A percentile compares a stretch with the other conserved stretches of the same genome.
These are phyloP conservation scores for Kazachstania bromeliacearum DNA, from an alignment of 805 yeast species.

Conservation along the genomic window DNA sequence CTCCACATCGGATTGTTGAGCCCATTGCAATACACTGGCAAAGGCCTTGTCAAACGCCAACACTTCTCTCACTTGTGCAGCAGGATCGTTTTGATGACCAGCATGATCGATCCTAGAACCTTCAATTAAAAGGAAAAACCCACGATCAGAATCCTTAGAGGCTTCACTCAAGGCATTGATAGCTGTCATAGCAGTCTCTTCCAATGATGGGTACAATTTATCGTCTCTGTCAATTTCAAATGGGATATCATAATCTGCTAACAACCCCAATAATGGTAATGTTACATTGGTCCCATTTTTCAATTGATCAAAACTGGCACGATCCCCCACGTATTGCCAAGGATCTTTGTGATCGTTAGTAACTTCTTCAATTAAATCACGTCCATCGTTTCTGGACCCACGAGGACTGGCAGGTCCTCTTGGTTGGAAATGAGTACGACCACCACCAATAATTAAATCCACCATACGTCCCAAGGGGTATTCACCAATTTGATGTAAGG, in stretches of 20 bases:
- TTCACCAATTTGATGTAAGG: conserved; percentile 76
- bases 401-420: conserved; percentile 25
- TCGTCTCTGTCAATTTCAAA: conserved; percentile 71
- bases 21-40: conserved; percentile 61
- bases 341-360: conserved; percentile 34
- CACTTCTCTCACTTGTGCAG: conserved; percentile 87
- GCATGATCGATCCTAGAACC: conserved; percentile 95
- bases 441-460: conserved; percentile 86
- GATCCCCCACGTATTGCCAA: conserved; percentile 60
- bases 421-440: conserved; percentile 61
- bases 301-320: conserved; percentile 48
- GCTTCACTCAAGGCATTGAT: conserved; percentile 58
- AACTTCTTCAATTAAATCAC: conserved; percentile 62
- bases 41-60: conserved; percentile 81
- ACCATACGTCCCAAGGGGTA: conserved; percentile 72
- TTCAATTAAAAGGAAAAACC: conserved; percentile 80
- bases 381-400: conserved; percentile 63
- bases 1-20: conserved; percentile 58
- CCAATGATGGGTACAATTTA: conserved; percentile 58
- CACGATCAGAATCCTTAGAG: conserved; percentile 62
- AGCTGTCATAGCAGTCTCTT: conserved; percentile 71
- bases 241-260: conserved; percentile 73
- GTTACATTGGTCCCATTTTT: conserved; percentile 51
- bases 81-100: conserved; percentile 89
- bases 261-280: conserved; percentile 67